Percentiles rank a stretch among this genome's conserved stretches.
Conservation (phyloP, 768 basidiomycete genomes). For the Chalciporus chontae region DNA sequence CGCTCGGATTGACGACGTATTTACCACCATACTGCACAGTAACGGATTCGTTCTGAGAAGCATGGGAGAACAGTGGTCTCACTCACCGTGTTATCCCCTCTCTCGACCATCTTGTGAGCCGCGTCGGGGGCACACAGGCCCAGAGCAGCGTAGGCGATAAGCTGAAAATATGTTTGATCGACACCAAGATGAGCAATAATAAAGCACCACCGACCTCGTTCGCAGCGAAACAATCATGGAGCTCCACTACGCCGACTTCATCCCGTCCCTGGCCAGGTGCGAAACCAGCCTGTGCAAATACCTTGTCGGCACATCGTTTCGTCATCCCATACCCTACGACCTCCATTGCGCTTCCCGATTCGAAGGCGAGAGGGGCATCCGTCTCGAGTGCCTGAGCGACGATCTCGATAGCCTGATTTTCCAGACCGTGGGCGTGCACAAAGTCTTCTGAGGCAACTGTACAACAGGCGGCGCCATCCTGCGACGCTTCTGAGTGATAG, state of each 20-base stretch:
- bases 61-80: background rate
- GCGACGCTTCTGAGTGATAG: background rate
- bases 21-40: slow-evolving; percentile 69
- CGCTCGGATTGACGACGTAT: slow-evolving; percentile 81
- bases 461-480: slow-evolving; percentile 77
- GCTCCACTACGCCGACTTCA: slow-evolving; percentile 78
- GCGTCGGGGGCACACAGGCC: slow-evolving; percentile 64
- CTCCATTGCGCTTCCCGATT: slow-evolving; percentile 71
- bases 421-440: slow-evolving; percentile 63
- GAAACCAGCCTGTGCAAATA: slow-evolving; percentile 71
- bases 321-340: slow-evolving; percentile 78
- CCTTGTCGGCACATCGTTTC: slow-evolving; percentile 60
- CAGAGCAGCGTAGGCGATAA: slow-evolving; percentile 79
- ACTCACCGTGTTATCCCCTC: slow-evolving; percentile 74
- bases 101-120: slow-evolving; percentile 71
- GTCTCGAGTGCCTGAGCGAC: slow-evolving; percentile 64
- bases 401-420: slow-evolving; percentile 87
- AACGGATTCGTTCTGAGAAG: background rate
- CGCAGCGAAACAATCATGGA: slow-evolving; percentile 84
- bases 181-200: background rate
- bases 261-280: slow-evolving; percentile 57
- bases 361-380: slow-evolving; percentile 62
- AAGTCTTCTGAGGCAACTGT: slow-evolving; percentile 78
- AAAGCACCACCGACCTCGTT: slow-evolving; percentile 56
- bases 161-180: slow-evolving; percentile 35